These are phyloP conservation scores for Tulasnella sp. DNA, from an alignment of 768 basidiomycete species.

Conservation along the genomic window DNA sequence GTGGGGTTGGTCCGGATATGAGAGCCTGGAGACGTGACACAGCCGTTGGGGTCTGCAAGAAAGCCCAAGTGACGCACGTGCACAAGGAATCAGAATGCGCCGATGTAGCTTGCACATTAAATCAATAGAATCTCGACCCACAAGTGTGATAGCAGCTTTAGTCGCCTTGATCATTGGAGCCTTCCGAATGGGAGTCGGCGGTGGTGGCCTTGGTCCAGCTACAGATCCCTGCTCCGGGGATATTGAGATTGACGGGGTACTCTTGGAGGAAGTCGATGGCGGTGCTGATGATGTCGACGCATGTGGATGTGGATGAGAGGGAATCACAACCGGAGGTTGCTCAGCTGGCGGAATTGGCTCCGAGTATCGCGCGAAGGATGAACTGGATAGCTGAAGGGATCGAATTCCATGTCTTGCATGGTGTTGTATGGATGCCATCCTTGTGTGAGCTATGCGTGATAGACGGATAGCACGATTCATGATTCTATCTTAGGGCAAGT, in stretches of 20 bases:
- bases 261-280: neutral
- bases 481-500: too few relatives aligned
- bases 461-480: too few relatives aligned
- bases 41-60: constrained; percentile 62
- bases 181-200: constrained; percentile 64
- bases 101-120: too few relatives aligned
- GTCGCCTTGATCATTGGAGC: constrained; percentile 55
- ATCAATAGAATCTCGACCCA: constrained; percentile 32
- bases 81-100: too few relatives aligned
- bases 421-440: too few relatives aligned
- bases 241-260: neutral
- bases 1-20: constrained; percentile 72
- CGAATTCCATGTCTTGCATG: too few relatives aligned
- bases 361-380: neutral
- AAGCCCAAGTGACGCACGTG: constrained; percentile 5
- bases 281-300: neutral
- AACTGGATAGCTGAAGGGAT: too few relatives aligned
- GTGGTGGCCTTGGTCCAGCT: constrained; percentile 7
- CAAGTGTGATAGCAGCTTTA: constrained; percentile 70
- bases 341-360: neutral
- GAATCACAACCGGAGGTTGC: constrained; percentile 3
- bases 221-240: constrained; percentile 1
- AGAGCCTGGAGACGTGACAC: constrained; percentile 62
- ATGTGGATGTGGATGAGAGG: neutral
- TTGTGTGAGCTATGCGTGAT: too few relatives aligned